phyloP scores from a whole-genome alignment of 208 protist genomes.

The Sergeia podlipaevii region DNA sequence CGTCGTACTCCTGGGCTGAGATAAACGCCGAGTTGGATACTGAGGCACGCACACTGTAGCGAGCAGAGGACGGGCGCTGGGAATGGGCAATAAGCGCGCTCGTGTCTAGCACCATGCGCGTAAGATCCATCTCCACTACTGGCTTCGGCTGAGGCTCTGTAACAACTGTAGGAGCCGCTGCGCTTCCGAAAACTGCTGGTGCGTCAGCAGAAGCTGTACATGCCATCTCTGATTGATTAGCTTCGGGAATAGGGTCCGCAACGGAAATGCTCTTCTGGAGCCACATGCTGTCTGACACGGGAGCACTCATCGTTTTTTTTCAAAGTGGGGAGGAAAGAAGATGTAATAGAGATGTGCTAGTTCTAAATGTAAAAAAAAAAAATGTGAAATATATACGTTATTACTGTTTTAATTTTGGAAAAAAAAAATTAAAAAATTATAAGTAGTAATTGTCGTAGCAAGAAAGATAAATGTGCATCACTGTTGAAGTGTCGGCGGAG shows the following conservation, averaged over 20 bases:
- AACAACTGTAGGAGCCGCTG: no score
- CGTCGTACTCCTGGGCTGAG: conserved; percentile 77
- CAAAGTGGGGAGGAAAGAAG: background rate
- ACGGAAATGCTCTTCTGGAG: conserved; percentile 81
- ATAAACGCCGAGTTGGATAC: conserved; percentile 60
- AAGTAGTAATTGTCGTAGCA: background rate
- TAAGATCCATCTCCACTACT: conserved; percentile 50
- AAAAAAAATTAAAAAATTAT: conserved; percentile 7
- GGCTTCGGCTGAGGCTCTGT: background rate
- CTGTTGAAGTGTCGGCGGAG: background rate
- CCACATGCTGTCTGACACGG: conserved; percentile 67
- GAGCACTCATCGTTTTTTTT: background rate
- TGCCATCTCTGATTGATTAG: no score
- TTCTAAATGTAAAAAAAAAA: conserved; percentile 8
- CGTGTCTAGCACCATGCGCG: conserved; percentile 47
- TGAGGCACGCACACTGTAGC: conserved; percentile 46
- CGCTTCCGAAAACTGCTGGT: no score
- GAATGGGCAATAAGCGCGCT: conserved; percentile 24
- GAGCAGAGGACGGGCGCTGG: conserved; percentile 27
- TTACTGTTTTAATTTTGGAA: conserved; percentile 7
- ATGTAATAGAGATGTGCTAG: background rate
- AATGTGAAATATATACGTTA: conserved; percentile 10
- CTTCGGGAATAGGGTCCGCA: conserved; percentile 58
- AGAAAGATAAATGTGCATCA: background rate
- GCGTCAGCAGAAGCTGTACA: no score